A percentile compares a stretch with the other conserved stretches of the same genome.
Conservation (phyloP, 23 red algal genomes). For the Gracilaria vermiculophylla region DNA sequence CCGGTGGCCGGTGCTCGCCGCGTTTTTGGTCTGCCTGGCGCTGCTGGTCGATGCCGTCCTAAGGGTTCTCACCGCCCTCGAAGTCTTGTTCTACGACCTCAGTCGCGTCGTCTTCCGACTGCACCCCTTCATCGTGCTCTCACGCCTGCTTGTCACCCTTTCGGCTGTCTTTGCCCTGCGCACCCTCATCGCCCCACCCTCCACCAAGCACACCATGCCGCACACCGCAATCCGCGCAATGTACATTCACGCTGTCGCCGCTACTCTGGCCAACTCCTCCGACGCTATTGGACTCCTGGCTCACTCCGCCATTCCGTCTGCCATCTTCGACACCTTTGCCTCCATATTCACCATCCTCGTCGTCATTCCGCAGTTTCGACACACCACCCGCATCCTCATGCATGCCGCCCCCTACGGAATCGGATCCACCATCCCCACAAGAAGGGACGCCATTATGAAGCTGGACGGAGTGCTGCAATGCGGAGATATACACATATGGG, state of each 20-base stretch:
- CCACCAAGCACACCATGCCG: background rate
- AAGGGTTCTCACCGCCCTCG: conserved; percentile 28
- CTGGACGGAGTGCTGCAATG: conserved; percentile 42
- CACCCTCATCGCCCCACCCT: background rate
- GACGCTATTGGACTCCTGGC: conserved; percentile 3
- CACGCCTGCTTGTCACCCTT: background rate
- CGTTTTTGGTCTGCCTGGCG: conserved; percentile 19
- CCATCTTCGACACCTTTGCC: conserved; percentile 19
- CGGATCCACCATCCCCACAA: background rate
- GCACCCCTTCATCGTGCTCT: background rate
- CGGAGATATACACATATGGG: conserved; percentile 54
- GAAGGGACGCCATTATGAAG: conserved; percentile 20
- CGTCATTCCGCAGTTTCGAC: conserved; percentile 22
- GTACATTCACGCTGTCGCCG: conserved; percentile 33
- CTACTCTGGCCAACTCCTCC: background rate
- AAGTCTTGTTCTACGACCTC: conserved; percentile 25
- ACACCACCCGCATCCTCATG: conserved; percentile 31
- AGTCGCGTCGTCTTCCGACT: background rate
- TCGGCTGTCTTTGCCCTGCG: background rate
- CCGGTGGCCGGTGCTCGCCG: conserved; percentile 25
- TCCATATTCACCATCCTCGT: conserved; percentile 34
- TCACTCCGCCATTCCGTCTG: conserved; percentile 10
- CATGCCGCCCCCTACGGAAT: conserved; percentile 34
- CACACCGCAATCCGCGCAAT: conserved; percentile 12
- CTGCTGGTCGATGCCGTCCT: conserved; percentile 35